Conservation (phyloP, 1,139 yeast species). For the Candida sojae region DNA sequence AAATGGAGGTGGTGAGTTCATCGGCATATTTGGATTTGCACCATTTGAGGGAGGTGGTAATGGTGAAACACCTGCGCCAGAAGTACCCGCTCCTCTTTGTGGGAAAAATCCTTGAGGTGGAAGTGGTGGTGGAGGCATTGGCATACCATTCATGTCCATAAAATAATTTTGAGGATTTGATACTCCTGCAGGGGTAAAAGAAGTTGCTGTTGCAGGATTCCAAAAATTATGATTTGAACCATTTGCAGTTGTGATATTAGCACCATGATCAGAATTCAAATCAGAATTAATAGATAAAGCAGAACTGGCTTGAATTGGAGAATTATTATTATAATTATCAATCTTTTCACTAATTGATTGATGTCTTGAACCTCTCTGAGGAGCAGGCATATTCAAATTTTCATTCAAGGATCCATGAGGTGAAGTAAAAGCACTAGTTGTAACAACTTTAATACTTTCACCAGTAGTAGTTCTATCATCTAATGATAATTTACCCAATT, state of each 20-base stretch:
- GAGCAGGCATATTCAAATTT: slow-evolving; percentile 45
- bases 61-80: slow-evolving; percentile 11
- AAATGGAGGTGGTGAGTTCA: slow-evolving; percentile 44
- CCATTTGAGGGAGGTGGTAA: slow-evolving; percentile 4
- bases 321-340: slow-evolving; percentile 54
- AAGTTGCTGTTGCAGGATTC: slow-evolving; percentile 66
- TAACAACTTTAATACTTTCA: slow-evolving; percentile 15
- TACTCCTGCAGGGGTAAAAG: slow-evolving; percentile 49
- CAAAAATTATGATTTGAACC: slow-evolving; percentile 46
- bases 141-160: slow-evolving; percentile 20
- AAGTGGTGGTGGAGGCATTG: slow-evolving; percentile 14
- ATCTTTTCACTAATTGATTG: slow-evolving; percentile 68
- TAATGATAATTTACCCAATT: slow-evolving; percentile 37
- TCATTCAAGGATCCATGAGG: slow-evolving; percentile 56
- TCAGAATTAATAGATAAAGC: slow-evolving; percentile 37
- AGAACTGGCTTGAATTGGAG: slow-evolving; percentile 53
- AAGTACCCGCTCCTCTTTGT: neutral
- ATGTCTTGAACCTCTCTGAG: slow-evolving; percentile 46
- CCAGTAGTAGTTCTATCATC: slow-evolving; percentile 27
- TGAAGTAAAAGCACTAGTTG: slow-evolving; percentile 16
- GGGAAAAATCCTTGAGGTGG: slow-evolving; percentile 8
- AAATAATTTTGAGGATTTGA: slow-evolving; percentile 25
- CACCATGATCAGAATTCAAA: slow-evolving; percentile 19
- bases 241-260: neutral
- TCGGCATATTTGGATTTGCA: slow-evolving; percentile 17